These are phyloP conservation scores for Mycena citricolor DNA, from an alignment of 1,284 basidiomycete genomes.

Conservation along the genomic window DNA sequence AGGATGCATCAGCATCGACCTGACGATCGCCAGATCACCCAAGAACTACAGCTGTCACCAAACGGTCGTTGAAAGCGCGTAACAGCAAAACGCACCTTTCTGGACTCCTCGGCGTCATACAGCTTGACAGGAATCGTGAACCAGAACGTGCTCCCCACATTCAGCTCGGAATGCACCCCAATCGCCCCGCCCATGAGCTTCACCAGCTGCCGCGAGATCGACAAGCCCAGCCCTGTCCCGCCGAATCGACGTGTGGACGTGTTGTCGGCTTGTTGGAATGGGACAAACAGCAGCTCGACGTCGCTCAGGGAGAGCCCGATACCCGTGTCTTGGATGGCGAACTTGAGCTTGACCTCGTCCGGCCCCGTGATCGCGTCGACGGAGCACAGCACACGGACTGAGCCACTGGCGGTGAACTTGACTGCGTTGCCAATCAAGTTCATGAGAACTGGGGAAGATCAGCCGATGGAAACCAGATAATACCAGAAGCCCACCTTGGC, in stretches of 20 bases:
- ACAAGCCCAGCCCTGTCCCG: slow-evolving; percentile 68
- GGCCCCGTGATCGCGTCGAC: slow-evolving; percentile 40
- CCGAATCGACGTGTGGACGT: slow-evolving; percentile 72
- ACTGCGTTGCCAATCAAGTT: slow-evolving; percentile 75
- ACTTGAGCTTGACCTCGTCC: slow-evolving; percentile 57
- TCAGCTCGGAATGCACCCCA: slow-evolving; percentile 62
- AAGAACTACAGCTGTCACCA: slow-evolving; percentile 31
- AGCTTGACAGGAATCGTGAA: slow-evolving; percentile 67
- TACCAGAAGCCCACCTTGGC: slow-evolving; percentile 49
- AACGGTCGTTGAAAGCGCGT: background rate
- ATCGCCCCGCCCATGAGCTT: slow-evolving; percentile 73
- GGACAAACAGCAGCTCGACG: slow-evolving; percentile 64
- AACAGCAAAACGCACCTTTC: slow-evolving; percentile 36
- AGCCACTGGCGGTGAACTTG: slow-evolving; percentile 65
- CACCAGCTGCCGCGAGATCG: slow-evolving; percentile 69
- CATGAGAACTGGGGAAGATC: slow-evolving; percentile 53
- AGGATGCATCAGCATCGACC: slow-evolving; percentile 43
- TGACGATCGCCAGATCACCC: slow-evolving; percentile 46
- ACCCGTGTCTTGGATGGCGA: slow-evolving; percentile 68
- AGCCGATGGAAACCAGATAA: slow-evolving; percentile 1
- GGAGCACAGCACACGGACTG: slow-evolving; percentile 59
- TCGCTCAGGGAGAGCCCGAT: slow-evolving; percentile 65
- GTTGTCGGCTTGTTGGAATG: slow-evolving; percentile 75
- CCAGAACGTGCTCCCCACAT: slow-evolving; percentile 66
- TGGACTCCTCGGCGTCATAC: slow-evolving; percentile 54